Conservation (phyloP, 768 basidiomycete species). For the Boletus speciosus region DNA sequence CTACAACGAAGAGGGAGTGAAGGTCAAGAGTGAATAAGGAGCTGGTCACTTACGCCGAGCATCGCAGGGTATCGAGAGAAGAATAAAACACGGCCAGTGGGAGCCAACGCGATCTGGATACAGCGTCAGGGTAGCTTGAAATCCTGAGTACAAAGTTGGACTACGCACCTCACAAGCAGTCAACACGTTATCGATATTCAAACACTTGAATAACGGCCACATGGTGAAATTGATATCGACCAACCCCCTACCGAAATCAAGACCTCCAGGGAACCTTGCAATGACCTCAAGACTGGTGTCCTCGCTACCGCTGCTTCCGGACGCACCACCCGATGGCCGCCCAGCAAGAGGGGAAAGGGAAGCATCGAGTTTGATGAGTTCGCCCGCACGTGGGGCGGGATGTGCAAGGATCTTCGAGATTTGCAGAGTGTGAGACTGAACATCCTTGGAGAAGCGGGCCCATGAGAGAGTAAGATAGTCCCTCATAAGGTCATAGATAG, state of each 20-base stretch:
- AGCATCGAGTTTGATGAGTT: slow-evolving; percentile 82
- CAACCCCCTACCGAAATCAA: slow-evolving; percentile 87
- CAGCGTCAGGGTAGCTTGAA: neutral
- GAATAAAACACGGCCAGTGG: slow-evolving; percentile 84
- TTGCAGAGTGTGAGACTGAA: slow-evolving; percentile 87
- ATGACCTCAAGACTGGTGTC: slow-evolving; percentile 72
- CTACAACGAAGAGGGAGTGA: slow-evolving; percentile 33
- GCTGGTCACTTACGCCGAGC: slow-evolving; percentile 60
- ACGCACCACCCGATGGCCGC: slow-evolving; percentile 46
- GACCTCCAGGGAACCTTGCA: slow-evolving; percentile 87
- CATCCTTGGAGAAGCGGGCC: slow-evolving; percentile 93
- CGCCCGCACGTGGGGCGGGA: slow-evolving; percentile 83
- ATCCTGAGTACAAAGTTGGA: neutral
- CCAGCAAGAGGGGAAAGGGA: slow-evolving; percentile 49
- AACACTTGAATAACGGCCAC: slow-evolving; percentile 93
- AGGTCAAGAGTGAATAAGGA: neutral
- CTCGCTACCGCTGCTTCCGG: slow-evolving; percentile 18
- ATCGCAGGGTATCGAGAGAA: slow-evolving; percentile 87
- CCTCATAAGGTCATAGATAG: slow-evolving; percentile 92
- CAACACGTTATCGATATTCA: slow-evolving; percentile 91
- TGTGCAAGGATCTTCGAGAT: slow-evolving; percentile 86
- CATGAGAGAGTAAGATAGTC: slow-evolving; percentile 95
- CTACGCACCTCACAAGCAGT: slow-evolving; percentile 78
- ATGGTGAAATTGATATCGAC: slow-evolving; percentile 95
- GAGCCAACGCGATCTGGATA: slow-evolving; percentile 74